A percentile compares a stretch with the other conserved stretches of the same genome.
phyloP scores from a whole-genome alignment of 106 monocot species.

The Acorus calamus region DNA sequence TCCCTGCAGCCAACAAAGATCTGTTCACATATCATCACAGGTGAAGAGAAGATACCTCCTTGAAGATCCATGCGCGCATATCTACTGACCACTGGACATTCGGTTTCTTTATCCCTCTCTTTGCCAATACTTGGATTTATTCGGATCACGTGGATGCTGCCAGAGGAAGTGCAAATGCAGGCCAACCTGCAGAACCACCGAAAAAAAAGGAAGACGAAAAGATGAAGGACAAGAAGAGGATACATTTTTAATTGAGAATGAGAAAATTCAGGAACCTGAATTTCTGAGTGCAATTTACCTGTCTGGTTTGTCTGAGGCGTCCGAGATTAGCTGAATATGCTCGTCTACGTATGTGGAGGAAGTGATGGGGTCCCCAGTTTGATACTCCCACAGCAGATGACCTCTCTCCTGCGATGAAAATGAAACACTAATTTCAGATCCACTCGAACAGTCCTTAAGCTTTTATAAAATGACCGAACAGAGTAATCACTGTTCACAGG shows the following conservation, averaged over 20 bases:
- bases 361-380: constrained; percentile 64
- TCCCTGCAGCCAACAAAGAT: constrained; percentile 94
- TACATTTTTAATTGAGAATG: no score
- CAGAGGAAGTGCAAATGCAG: constrained; percentile 66
- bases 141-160: constrained; percentile 53
- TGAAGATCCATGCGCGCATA: constrained; percentile 42
- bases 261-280: not conserved
- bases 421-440: no score
- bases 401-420: constrained; percentile 39
- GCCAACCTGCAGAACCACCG: constrained; percentile 33
- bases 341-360: constrained; percentile 78
- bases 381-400: constrained; percentile 52
- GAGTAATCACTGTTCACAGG: no score
- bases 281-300: constrained; percentile 23
- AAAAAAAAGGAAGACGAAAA: not conserved
- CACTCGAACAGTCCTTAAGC: no score
- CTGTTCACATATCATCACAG: constrained; percentile 71
- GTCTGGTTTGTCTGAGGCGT: constrained; percentile 20
- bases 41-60: constrained; percentile 78
- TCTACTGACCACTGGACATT: constrained; percentile 23
- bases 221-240: not conserved
- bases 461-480: no score
- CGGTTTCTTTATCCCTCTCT: constrained; percentile 6
- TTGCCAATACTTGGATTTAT: constrained; percentile 24
- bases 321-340: constrained; percentile 26